A percentile compares a stretch with the other conserved stretches of the same genome.
Conservation (phyloP, 2,329 filamentous ascomycete species). For the Colletotrichum sp. region DNA sequence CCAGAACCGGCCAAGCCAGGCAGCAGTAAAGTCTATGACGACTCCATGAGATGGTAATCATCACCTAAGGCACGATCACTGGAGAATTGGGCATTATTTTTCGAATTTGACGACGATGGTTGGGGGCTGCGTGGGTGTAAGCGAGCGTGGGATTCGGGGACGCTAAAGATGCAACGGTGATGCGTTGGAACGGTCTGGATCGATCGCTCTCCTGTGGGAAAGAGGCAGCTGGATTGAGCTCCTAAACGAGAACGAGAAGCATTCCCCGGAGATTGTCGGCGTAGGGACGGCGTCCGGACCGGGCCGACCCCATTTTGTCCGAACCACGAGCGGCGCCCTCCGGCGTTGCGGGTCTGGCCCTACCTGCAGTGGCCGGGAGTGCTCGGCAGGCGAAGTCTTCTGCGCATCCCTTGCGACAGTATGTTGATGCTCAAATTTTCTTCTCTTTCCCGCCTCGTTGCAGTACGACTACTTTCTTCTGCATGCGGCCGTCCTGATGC, state of each 20-base stretch:
- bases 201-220: not conserved
- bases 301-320: not conserved
- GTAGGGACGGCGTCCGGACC: not conserved
- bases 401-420: not conserved
- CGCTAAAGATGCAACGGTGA: not conserved
- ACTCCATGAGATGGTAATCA: not conserved
- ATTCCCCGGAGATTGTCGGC: not conserved
- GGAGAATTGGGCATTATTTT: not conserved
- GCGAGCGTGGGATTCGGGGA: not conserved
- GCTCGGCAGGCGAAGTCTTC: not conserved
- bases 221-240: not conserved
- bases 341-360: not conserved
- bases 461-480: not conserved
- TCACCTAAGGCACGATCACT: not conserved
- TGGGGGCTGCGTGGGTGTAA: not conserved
- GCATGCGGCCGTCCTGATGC: not conserved
- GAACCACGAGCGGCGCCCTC: not conserved
- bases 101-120: not conserved
- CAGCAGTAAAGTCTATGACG: conserved; percentile 6
- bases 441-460: not conserved
- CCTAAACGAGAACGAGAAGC: not conserved
- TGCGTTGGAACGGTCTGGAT: not conserved
- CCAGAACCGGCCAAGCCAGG: not conserved
- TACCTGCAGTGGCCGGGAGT: not conserved
- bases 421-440: not conserved